phyloP scores from a whole-genome alignment of 768 basidiomycete species.

The Trametes cubensis region DNA sequence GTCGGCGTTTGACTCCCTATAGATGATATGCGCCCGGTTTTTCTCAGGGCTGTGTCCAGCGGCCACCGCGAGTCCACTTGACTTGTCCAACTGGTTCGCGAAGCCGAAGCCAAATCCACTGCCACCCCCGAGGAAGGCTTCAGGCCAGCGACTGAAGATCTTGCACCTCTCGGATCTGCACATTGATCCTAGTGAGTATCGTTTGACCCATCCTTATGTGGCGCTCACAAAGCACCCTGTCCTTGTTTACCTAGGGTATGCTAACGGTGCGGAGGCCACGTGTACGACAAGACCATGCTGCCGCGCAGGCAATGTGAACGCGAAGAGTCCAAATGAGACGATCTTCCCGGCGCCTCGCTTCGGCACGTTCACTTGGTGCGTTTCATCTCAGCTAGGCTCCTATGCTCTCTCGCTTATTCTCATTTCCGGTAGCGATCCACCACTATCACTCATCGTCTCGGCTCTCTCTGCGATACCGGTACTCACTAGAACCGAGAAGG shows the following conservation, averaged over 20 bases:
- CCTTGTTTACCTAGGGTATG: slow-evolving; percentile 50
- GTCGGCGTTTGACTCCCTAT: not conserved
- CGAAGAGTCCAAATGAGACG: slow-evolving; percentile 49
- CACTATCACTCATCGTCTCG: slow-evolving; percentile 59
- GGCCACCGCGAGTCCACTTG: slow-evolving; percentile 61
- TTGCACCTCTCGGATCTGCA: slow-evolving; percentile 80
- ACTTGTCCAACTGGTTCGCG: slow-evolving; percentile 69
- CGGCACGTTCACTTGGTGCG: slow-evolving; percentile 62
- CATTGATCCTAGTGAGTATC: slow-evolving; percentile 63
- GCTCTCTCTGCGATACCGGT: slow-evolving; percentile 69
- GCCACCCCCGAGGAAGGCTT: slow-evolving; percentile 56
- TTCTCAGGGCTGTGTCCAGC: slow-evolving; percentile 59
- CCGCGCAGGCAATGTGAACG: slow-evolving; percentile 54
- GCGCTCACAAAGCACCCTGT: not conserved
- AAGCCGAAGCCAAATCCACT: slow-evolving; percentile 75
- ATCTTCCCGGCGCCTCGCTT: slow-evolving; percentile 67
- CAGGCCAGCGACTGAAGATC: slow-evolving; percentile 68
- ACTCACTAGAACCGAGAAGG: slow-evolving; percentile 59
- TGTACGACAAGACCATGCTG: slow-evolving; percentile 72
- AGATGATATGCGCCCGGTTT: slow-evolving; percentile 22
- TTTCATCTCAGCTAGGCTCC: slow-evolving; percentile 22
- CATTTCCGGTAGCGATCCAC: slow-evolving; percentile 53
- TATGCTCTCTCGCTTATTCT: not conserved
- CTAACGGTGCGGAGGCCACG: slow-evolving; percentile 71
- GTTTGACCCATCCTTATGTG: not conserved